Conservation (phyloP, 1,284 basidiomycete species). For the Boletus sp. region DNA sequence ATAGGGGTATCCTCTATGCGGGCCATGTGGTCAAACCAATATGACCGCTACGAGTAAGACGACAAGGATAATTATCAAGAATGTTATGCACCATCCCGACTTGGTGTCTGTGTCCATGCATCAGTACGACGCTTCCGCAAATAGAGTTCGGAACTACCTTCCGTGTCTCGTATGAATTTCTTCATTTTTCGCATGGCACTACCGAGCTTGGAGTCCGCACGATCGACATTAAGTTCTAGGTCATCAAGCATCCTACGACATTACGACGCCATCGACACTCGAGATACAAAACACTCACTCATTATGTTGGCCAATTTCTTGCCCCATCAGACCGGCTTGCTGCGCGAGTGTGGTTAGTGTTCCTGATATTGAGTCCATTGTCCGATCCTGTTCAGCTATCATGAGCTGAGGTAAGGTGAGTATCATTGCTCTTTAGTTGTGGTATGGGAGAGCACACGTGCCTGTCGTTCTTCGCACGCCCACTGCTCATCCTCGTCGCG, state of each 20-base stretch:
- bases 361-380: slow-evolving; percentile 83
- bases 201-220: slow-evolving; percentile 69
- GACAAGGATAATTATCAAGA: slow-evolving; percentile 54
- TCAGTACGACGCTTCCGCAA: not conserved
- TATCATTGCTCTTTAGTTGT: not conserved
- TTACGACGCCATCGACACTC: not conserved
- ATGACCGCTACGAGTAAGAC: slow-evolving; percentile 55
- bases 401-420: slow-evolving; percentile 59
- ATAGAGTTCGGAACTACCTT: slow-evolving; percentile 53
- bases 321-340: slow-evolving; percentile 90
- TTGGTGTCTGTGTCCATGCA: slow-evolving; percentile 55
- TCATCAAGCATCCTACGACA: slow-evolving; percentile 79
- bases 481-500: slow-evolving; percentile 74
- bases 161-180: slow-evolving; percentile 81
- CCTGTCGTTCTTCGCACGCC: slow-evolving; percentile 85
- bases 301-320: slow-evolving; percentile 85
- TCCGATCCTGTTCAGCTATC: slow-evolving; percentile 83
- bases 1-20: slow-evolving; percentile 16
- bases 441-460: slow-evolving; percentile 32
- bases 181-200: slow-evolving; percentile 75
- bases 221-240: slow-evolving; percentile 75
- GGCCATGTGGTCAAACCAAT: slow-evolving; percentile 41
- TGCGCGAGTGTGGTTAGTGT: slow-evolving; percentile 80
- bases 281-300: slow-evolving; percentile 57
- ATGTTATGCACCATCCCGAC: slow-evolving; percentile 70